Conservation (phyloP, 106 monocot species). For the Dendrobium huoshanense region DNA sequence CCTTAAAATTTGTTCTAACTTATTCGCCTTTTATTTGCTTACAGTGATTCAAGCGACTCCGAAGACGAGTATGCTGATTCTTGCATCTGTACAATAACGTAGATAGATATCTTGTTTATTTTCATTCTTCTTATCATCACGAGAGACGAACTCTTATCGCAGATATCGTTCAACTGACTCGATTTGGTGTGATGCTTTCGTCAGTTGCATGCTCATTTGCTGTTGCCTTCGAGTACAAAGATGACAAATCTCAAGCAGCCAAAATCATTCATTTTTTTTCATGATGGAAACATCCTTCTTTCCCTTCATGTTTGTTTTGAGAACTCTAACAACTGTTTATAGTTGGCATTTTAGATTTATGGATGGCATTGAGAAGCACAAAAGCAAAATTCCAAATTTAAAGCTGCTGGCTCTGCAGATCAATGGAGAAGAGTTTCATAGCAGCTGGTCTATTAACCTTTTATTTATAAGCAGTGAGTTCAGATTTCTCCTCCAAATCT, state of each 20-base stretch:
- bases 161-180: not conserved
- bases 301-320: no score
- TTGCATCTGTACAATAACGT: slow-evolving; percentile 28
- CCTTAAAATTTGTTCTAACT: not conserved
- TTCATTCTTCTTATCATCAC: not conserved
- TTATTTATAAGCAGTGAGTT: not conserved
- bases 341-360: not conserved
- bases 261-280: no score
- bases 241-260: not conserved
- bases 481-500: not conserved
- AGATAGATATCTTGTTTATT: slow-evolving; percentile 12
- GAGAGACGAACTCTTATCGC: slow-evolving; percentile 2
- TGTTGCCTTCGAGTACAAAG: not conserved
- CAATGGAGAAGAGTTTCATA: not conserved
- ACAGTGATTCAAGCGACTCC: slow-evolving; percentile 38
- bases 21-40: not conserved
- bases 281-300: no score
- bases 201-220: not conserved
- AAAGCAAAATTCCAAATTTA: not conserved
- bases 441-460: not conserved
- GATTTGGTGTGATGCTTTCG: not conserved
- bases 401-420: not conserved
- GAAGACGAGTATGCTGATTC: slow-evolving; percentile 30
- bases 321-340: no score
- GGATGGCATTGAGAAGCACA: not conserved